phyloP scores from a whole-genome alignment of 2,329 filamentous ascomycete species.

The Ophioceras dolichostomum region DNA sequence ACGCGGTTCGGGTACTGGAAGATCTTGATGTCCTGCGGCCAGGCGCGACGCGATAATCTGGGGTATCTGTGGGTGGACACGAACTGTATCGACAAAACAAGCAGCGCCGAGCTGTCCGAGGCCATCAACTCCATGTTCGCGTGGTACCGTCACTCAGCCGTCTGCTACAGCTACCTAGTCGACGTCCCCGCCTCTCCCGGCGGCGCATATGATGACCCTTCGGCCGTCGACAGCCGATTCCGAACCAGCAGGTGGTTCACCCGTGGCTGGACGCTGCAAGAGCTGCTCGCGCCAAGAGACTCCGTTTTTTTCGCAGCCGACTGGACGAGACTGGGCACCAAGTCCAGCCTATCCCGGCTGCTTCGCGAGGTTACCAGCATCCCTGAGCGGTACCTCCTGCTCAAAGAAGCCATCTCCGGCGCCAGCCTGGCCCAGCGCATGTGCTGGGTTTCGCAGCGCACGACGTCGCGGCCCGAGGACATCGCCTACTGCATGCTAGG shows the following conservation, averaged over 20 bases:
- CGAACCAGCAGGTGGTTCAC: conserved; percentile 4
- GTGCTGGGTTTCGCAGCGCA: conserved; percentile 5
- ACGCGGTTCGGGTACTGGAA: conserved; percentile 8
- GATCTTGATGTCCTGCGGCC: conserved; percentile 1
- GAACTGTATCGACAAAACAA: conserved; percentile 7
- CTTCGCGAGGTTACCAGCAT: conserved; percentile 9
- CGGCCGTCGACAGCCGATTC: not conserved
- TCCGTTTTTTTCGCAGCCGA: conserved; percentile 16
- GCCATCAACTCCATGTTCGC: conserved; percentile 7
- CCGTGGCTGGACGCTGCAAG: conserved; percentile 10
- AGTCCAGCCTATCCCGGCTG: conserved; percentile 5
- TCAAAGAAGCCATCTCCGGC: not conserved
- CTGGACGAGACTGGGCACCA: conserved; percentile 11
- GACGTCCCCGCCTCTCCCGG: conserved; percentile 1
- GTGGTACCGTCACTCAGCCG: conserved; percentile 3
- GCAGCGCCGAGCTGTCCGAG: conserved; percentile 2
- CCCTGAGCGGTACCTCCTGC: conserved; percentile 2
- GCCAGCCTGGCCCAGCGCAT: conserved; percentile 2
- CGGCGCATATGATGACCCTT: not conserved
- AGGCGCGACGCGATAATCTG: conserved; percentile 1
- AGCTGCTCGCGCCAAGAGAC: conserved; percentile 11
- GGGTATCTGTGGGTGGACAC: conserved; percentile 7
- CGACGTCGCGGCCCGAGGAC: conserved; percentile 8
- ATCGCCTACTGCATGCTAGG: conserved; percentile 10
- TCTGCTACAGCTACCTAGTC: conserved; percentile 6